phyloP scores from a whole-genome alignment of 106 monocot species.

The Acanthochlamys bracteata region DNA sequence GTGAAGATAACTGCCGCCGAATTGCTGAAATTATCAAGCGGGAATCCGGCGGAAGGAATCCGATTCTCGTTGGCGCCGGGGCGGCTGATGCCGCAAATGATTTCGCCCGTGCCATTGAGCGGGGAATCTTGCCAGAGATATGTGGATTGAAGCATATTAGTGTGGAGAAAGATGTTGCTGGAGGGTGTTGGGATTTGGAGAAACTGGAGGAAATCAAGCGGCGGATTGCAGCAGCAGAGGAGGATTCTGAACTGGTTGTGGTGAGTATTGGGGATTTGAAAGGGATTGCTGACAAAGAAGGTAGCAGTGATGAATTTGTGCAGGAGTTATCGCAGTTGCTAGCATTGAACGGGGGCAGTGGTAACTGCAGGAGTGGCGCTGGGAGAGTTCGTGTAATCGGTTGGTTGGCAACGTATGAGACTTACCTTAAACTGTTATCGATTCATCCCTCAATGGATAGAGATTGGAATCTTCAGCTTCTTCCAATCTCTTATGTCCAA shows the following conservation, averaged over 20 bases:
- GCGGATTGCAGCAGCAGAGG: not conserved
- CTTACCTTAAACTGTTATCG: constrained; percentile 33
- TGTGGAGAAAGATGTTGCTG: constrained; percentile 14
- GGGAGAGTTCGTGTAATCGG: constrained; percentile 56
- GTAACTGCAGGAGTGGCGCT: too few relatives aligned
- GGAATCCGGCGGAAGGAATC: constrained; percentile 16
- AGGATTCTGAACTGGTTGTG: constrained; percentile 16
- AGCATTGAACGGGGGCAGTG: constrained; percentile 9
- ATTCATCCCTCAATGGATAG: constrained; percentile 28
- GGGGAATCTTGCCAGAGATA: constrained; percentile 23
- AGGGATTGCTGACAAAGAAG: constrained; percentile 24
- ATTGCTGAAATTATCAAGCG: constrained; percentile 45
- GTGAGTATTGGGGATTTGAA: constrained; percentile 63
- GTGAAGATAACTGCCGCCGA: constrained; percentile 38
- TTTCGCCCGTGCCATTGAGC: constrained; percentile 26
- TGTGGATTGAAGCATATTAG: constrained; percentile 20
- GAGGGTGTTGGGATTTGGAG: not conserved
- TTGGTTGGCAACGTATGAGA: constrained; percentile 64
- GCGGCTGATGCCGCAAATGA: constrained; percentile 44
- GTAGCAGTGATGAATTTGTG: constrained; percentile 27
- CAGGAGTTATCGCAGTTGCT: constrained; percentile 39
- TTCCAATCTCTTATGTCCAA: constrained; percentile 29
- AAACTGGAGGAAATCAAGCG: constrained; percentile 16
- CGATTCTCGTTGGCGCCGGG: constrained; percentile 59
- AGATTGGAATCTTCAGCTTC: constrained; percentile 44